Evolutionary conservation across 192 early-diverging fungal genomes (phyloP), one percentile per base, ranked within the genome.

Genomic region (Coemansia sp.): DNA sequence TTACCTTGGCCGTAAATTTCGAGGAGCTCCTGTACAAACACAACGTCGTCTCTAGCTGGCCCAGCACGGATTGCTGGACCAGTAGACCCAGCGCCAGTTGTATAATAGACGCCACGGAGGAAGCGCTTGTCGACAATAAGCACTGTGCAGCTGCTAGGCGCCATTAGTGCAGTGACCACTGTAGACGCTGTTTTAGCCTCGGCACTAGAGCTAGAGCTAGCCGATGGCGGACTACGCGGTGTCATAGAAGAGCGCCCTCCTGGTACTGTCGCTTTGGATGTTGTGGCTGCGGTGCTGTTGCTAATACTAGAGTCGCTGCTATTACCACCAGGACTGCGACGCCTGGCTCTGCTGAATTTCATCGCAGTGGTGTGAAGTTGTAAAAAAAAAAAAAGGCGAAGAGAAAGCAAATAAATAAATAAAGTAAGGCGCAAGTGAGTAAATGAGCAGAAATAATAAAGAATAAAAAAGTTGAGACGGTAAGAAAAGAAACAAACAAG

Each of bases 1-100:
- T 62, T 83, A 83, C 80, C 80, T 73, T 82, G 79, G 44, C 72
- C 69, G 63, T 85, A 85, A 60, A 80, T 85, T 50, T 85, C 79
- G 1, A 85, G 72, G 32, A 85, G 76, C 73, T 81, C 73, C 59
- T 85, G 84, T 58, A 85, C 78, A 72, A 85, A 85, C 35, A 78
- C 81, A 39, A 84, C 81, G 52, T 84, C 81, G 70, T 82, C 80
- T 8, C 66, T 65, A 10, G 80, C 80, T 2, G 80, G 80, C 3
- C 80, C 80, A 5, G 70, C 67, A 43, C 80, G 72, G 40, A 82
- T 69, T 10, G 72, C 62, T 16, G 80, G 74, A 63, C 72, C 66
- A 17, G 30, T 17, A 58, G 55, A 58, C 35, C 80, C 75, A 17
- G 57, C 39, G 28, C 66, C 68, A 16, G 69, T 40, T 16, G 80